Evolutionary conservation across 2,329 filamentous ascomycete genomes (phyloP).

Genomic region (Aspergillus amoenus): DNA sequence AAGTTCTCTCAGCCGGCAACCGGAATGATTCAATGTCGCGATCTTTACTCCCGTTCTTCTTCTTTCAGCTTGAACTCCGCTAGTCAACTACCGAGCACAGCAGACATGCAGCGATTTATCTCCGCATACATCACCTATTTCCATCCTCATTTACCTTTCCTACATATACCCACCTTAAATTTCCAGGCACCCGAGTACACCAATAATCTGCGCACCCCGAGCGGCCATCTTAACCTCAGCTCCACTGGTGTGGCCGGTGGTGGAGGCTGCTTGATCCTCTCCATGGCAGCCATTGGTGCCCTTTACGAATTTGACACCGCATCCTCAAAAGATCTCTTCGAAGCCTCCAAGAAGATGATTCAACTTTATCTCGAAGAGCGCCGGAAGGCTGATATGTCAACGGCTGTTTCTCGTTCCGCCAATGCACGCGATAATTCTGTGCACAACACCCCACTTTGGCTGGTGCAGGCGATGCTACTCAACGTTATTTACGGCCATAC

Average conservation of each 20-base stretch:
- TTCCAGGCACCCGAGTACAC: slow-evolving; percentile 76
- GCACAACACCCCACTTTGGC: slow-evolving; percentile 82
- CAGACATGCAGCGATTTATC: slow-evolving; percentile 86
- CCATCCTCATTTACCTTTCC: slow-evolving; percentile 91
- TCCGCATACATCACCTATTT: slow-evolving; percentile 88
- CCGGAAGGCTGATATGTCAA: slow-evolving; percentile 76
- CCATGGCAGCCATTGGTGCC: slow-evolving; percentile 82
- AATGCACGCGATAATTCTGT: slow-evolving; percentile 60
- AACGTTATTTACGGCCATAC: slow-evolving; percentile 96
- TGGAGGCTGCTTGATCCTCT: slow-evolving; percentile 80
- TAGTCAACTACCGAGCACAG: slow-evolving; percentile 70
- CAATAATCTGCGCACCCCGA: slow-evolving; percentile 59
- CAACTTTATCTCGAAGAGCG: slow-evolving; percentile 88
- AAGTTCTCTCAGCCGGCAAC: slow-evolving; percentile 61
- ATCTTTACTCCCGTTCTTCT: slow-evolving; percentile 34
- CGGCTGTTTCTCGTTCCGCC: slow-evolving; percentile 54
- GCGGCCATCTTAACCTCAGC: slow-evolving; percentile 51
- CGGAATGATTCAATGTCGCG: slow-evolving; percentile 46
- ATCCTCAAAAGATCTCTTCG: slow-evolving; percentile 81
- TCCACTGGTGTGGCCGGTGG: slow-evolving; percentile 65
- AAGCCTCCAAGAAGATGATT: slow-evolving; percentile 94
- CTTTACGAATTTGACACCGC: slow-evolving; percentile 82
- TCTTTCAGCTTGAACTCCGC: slow-evolving; percentile 37
- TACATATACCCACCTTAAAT: slow-evolving; percentile 86
- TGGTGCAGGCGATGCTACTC: slow-evolving; percentile 94